Conservation (phyloP, 306 rosid genomes). For the Geum urbanum region DNA sequence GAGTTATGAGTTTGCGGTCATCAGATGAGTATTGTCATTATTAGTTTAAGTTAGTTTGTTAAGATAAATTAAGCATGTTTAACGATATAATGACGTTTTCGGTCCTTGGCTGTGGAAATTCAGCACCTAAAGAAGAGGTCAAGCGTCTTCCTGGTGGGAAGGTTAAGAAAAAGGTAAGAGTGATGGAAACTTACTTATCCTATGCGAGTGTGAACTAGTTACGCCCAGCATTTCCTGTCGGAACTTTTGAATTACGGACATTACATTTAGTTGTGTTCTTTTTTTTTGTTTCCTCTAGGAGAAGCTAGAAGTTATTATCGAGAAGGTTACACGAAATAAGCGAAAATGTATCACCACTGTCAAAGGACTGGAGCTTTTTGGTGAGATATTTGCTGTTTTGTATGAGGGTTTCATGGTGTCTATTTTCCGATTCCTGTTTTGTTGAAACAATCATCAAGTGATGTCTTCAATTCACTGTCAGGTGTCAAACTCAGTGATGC, state of each 20-base stretch:
- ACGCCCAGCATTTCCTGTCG: not conserved
- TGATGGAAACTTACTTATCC: not conserved
- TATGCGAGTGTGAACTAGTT: not conserved
- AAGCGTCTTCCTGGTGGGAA: constrained; percentile 99
- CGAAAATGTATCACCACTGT: constrained; percentile 92
- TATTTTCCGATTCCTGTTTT: constrained; percentile 9
- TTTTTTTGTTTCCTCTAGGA: constrained; percentile 50
- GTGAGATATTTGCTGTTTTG: constrained; percentile 44
- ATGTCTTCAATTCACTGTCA: constrained; percentile 28
- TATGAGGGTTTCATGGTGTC: not conserved
- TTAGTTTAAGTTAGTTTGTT: no score
- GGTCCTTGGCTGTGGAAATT: constrained; percentile 20
- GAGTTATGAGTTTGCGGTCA: not conserved
- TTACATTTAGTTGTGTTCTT: constrained; percentile 10
- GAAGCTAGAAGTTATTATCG: constrained; percentile 83
- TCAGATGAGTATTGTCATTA: not conserved
- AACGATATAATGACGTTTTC: not conserved
- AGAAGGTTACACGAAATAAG: constrained; percentile 89
- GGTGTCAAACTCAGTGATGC: constrained; percentile 98
- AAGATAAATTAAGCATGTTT: no score
- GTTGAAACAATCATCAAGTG: constrained; percentile 7
- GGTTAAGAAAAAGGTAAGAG: constrained; percentile 88
- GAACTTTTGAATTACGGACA: constrained; percentile 2
- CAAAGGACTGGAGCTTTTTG: constrained; percentile 92
- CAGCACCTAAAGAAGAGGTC: constrained; percentile 75